Evolutionary conservation across 2,329 filamentous ascomycete species (phyloP), one percentile per base, ranked within the genome.

Genomic region (Chalara sp.): DNA sequence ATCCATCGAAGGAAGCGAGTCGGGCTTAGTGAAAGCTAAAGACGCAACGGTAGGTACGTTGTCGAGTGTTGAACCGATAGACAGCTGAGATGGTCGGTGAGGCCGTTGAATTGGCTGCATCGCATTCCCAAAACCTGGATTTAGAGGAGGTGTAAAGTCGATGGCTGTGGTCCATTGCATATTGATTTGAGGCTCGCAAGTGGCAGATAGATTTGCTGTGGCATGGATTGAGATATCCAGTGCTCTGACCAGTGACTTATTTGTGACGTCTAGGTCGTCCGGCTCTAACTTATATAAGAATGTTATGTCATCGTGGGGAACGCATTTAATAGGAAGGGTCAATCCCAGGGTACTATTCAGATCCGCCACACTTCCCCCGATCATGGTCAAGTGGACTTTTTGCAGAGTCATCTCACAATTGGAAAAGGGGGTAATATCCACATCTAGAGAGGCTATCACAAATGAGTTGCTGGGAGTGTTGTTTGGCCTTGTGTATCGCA

Each of bases 241-340:
- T 54, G 73, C 76, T 52, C 72, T 74, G 53, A 71, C 70, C 44
- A 69, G 70, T 62, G 69, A 74, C 63, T 71, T 80, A 37, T 70
- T 69, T 11, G 58, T 62, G 21, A 55, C 53, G 44, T 65, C 61
- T 50, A 61, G 53, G 21, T 63, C 58, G 54, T 67, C 62, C 2
- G 81, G 80, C 8, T 70, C 69, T 52, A 89, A 76, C 48, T 79
- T 80, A 69, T 89, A 92, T 48, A 91, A 72, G 58, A 89, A 82
- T 1, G 85, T 87, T 54, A 89, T 71, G 65, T 90, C 86, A 62
- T 92, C 87, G 59, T 86, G 83, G 12, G 86, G 80, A 11, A 81
- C 81, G 63, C 83, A 84, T 41, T 73, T 72, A 30, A 85, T 70
- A 5, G 82, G 79, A 21, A 85, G 69, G n/a, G 61, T 54, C 54